Evolutionary conservation across 768 basidiomycete genomes (phyloP).

Genomic region (Exidia glandulosa): DNA sequence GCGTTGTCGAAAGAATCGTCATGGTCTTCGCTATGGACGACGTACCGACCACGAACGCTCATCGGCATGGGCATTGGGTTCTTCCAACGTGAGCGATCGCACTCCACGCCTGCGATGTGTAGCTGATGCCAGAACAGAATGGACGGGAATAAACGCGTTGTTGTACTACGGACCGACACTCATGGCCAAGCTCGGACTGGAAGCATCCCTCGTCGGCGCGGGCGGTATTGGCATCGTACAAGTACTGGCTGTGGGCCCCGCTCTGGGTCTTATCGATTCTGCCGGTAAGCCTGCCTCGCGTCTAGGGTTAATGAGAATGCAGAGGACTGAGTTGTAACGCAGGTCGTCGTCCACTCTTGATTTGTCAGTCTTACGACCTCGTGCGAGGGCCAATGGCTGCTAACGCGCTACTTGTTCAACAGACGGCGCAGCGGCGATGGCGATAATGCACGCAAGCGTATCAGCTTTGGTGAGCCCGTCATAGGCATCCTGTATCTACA

Average conservation of each 20-base stretch:
- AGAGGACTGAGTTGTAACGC: background rate
- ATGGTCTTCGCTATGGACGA: constrained; percentile 50
- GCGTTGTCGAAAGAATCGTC: constrained; percentile 25
- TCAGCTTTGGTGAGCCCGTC: constrained; percentile 46
- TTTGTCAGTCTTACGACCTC: constrained; percentile 22
- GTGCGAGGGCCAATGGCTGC: background rate
- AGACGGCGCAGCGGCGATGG: constrained; percentile 53
- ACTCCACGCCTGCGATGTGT: constrained; percentile 12
- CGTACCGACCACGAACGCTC: constrained; percentile 49
- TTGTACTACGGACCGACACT: constrained; percentile 75
- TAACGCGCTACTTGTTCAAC: constrained; percentile 12
- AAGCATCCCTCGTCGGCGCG: constrained; percentile 50
- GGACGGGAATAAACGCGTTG: constrained; percentile 79
- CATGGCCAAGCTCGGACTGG: constrained; percentile 51
- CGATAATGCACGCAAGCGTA: constrained; percentile 51
- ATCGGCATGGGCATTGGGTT: constrained; percentile 70
- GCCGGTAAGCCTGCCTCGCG: constrained; percentile 31
- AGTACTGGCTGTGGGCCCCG: constrained; percentile 63
- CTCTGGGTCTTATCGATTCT: constrained; percentile 57
- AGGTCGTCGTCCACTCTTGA: constrained; percentile 58
- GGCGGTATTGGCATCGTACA: constrained; percentile 76
- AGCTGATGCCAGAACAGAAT: constrained; percentile 37
- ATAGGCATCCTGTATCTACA: background rate
- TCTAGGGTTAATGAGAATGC: background rate
- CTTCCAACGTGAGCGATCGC: constrained; percentile 67